Conservation (phyloP, 2,329 filamentous ascomycete species). For the Taxawa tesnikishii region DNA sequence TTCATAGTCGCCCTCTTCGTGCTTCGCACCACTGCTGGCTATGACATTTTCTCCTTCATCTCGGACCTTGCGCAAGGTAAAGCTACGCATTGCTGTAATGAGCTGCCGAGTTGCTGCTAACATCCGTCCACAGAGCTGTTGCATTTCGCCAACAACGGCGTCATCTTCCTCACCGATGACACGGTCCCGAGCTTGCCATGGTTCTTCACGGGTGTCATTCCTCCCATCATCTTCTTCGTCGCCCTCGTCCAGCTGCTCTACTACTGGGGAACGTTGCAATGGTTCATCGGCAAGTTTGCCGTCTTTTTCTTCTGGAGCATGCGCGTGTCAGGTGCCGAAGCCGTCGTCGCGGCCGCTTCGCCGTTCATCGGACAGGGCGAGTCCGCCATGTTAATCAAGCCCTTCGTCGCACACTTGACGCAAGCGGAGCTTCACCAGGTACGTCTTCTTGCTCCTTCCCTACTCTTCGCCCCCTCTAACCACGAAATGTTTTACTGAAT, state of each 20-base stretch:
- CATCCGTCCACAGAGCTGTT: too few species aligned
- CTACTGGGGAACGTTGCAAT: slow-evolving; percentile 70
- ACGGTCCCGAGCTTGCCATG: slow-evolving; percentile 27
- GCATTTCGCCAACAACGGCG: slow-evolving; percentile 62
- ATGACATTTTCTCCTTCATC: slow-evolving; percentile 83
- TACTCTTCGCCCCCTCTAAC: too few species aligned
- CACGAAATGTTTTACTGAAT: too few species aligned
- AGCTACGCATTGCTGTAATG: too few species aligned
- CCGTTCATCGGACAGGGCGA: slow-evolving; percentile 93
- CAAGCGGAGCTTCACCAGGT: slow-evolving; percentile 82
- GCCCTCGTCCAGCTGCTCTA: slow-evolving; percentile 80
- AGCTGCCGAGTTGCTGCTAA: too few species aligned
- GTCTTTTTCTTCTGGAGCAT: slow-evolving; percentile 86
- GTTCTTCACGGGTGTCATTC: slow-evolving; percentile 73
- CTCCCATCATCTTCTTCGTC: slow-evolving; percentile 93
- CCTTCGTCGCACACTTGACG: slow-evolving; percentile 76
- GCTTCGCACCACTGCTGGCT: slow-evolving; percentile 68
- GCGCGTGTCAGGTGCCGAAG: slow-evolving; percentile 77
- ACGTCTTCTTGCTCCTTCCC: too few species aligned
- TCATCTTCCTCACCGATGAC: slow-evolving; percentile 49
- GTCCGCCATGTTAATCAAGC: slow-evolving; percentile 82
- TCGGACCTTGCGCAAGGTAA: slow-evolving; percentile 56
- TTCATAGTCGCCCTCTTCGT: slow-evolving; percentile 86
- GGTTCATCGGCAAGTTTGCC: slow-evolving; percentile 81
- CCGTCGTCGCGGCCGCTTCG: slow-evolving; percentile 84